These are phyloP conservation scores for Phyllachora maydis DNA, from an alignment of 2,329 filamentous ascomycete species.

Conservation along the genomic window DNA sequence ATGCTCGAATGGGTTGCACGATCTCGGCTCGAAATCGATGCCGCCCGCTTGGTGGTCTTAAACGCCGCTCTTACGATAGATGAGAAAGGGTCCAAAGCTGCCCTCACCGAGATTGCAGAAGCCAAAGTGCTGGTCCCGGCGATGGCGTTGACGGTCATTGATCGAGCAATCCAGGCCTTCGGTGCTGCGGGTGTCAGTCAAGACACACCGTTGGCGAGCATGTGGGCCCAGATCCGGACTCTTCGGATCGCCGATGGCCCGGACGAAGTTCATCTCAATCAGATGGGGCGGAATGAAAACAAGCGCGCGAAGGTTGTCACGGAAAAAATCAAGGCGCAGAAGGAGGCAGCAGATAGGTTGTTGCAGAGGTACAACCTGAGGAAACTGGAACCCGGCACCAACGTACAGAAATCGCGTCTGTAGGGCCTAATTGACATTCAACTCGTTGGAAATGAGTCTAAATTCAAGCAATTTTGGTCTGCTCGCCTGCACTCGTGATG, in stretches of 20 bases:
- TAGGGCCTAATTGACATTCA: conserved; percentile 10
- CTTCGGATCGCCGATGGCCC: conserved; percentile 80
- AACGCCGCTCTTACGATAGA: conserved; percentile 96
- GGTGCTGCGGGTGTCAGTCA: conserved; percentile 82
- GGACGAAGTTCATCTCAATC: conserved; percentile 81
- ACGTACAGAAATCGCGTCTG: conserved; percentile 25
- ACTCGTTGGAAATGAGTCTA: too few relatives aligned
- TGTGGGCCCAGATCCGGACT: conserved; percentile 67
- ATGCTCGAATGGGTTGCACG: conserved; percentile 90
- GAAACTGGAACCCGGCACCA: conserved; percentile 26
- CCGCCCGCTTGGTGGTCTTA: conserved; percentile 71
- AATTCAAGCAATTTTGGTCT: too few relatives aligned
- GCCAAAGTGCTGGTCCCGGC: conserved; percentile 83
- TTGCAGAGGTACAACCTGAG: conserved; percentile 33
- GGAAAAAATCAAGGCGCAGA: conserved; percentile 41
- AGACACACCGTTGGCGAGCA: conserved; percentile 74
- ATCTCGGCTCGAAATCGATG: conserved; percentile 84
- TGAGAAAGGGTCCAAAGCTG: conserved; percentile 67
- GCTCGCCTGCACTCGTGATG: too few relatives aligned
- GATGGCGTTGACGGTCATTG: conserved; percentile 69
- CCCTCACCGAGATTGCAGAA: conserved; percentile 82
- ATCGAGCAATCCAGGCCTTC: conserved; percentile 83
- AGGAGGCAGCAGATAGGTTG: conserved; percentile 41
- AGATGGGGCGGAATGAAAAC: conserved; percentile 67
- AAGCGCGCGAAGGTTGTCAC: conserved; percentile 41